Evolutionary conservation across 352 stramenopile genomes (phyloP).

Genomic region (Phytophthora citricola): DNA sequence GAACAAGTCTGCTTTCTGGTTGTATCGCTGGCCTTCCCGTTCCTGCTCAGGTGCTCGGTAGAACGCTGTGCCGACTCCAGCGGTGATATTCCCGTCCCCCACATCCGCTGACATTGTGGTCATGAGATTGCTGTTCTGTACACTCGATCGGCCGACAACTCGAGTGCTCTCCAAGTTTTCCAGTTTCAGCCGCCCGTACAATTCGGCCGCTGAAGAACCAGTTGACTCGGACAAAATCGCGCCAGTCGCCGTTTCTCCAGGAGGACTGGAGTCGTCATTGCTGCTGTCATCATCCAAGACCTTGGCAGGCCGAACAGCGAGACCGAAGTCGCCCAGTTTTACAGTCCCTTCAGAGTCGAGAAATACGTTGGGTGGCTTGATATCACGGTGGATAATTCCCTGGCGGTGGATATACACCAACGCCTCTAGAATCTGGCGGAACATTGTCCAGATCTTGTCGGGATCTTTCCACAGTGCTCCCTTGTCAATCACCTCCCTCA

Average conservation of each 20-base stretch:
- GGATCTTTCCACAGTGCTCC: slow-evolving; percentile 77
- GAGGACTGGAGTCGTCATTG: slow-evolving; percentile 25
- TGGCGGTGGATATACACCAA: slow-evolving; percentile 95
- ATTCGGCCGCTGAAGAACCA: slow-evolving; percentile 71
- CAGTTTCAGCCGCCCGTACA: slow-evolving; percentile 73
- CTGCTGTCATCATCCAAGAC: slow-evolving; percentile 48
- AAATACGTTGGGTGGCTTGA: slow-evolving; percentile 95
- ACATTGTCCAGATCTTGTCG: slow-evolving; percentile 94
- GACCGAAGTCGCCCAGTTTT: slow-evolving; percentile 95
- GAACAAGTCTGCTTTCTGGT: slow-evolving; percentile 95
- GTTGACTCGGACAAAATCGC: slow-evolving; percentile 58
- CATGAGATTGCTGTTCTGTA: slow-evolving; percentile 41
- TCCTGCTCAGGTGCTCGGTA: slow-evolving; percentile 96
- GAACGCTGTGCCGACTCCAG: slow-evolving; percentile 95
- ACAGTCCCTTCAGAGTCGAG: slow-evolving; percentile 93
- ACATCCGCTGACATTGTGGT: slow-evolving; percentile 63
- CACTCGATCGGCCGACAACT: slow-evolving; percentile 27
- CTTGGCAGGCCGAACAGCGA: slow-evolving; percentile 88
- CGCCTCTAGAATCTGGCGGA: slow-evolving; percentile 95
- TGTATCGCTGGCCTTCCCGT: slow-evolving; percentile 85
- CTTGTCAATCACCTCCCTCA: slow-evolving; percentile 96
- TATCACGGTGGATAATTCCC: slow-evolving; percentile 94
- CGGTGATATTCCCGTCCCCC: slow-evolving; percentile 87
- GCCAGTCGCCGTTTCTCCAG: slow-evolving; percentile 30
- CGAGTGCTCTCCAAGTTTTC: slow-evolving; percentile 76